phyloP scores from a whole-genome alignment of 2,329 filamentous ascomycete species.

The Fusarium luffae region DNA sequence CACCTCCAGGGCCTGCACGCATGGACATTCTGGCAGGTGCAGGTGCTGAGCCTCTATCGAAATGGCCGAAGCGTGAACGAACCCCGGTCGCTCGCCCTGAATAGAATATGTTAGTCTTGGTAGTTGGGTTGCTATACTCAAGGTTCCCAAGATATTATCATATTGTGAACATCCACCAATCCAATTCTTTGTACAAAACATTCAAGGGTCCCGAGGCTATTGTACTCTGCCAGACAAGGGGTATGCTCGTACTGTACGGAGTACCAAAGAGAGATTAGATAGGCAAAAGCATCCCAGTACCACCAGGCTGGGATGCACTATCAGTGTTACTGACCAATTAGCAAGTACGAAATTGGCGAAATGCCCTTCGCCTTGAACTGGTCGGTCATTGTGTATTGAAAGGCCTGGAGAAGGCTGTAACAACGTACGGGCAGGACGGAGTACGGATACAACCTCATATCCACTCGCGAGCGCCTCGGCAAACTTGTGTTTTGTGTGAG shows the following conservation, averaged over 20 bases:
- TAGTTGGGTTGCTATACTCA: constrained; percentile 25
- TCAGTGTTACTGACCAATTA: constrained; percentile 28
- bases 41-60: constrained; percentile 11
- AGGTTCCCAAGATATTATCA: constrained; percentile 28
- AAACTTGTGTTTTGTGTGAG: constrained; percentile 29
- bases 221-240: constrained; percentile 23
- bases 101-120: constrained; percentile 23
- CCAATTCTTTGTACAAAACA: constrained; percentile 18
- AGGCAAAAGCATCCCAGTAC: constrained; percentile 29
- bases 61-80: constrained; percentile 29
- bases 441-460: constrained; percentile 21
- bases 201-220: constrained; percentile 12
- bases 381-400: constrained; percentile 8
- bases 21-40: constrained; percentile 20
- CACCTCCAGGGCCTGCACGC: constrained; percentile 16
- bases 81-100: constrained; percentile 36
- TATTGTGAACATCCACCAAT: constrained; percentile 37
- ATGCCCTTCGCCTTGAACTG: constrained; percentile 17
- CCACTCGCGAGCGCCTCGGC: constrained; percentile 22
- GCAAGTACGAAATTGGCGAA: constrained; percentile 25
- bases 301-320: constrained; percentile 37
- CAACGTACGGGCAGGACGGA: neutral
- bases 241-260: constrained; percentile 21
- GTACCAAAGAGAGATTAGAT: constrained; percentile 32
- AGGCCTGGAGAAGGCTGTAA: constrained; percentile 21